Percentiles rank a stretch among this genome's conserved stretches.
phyloP scores from a whole-genome alignment of 2,329 filamentous ascomycete genomes.

The Cryphonectria carpinicola region DNA sequence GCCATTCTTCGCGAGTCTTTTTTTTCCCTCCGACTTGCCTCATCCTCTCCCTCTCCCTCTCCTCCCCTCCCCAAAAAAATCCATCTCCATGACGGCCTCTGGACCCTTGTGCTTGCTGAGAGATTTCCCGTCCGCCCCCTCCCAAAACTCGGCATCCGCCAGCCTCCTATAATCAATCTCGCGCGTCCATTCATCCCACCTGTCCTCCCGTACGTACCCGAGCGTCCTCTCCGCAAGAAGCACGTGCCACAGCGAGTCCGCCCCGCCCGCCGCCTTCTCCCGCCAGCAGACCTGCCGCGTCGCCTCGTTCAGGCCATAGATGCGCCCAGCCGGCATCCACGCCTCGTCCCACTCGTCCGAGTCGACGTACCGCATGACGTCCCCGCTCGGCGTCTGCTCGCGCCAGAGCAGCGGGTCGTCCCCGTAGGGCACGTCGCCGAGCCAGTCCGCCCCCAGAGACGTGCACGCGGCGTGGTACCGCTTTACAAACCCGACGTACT shows the following conservation, averaged over 20 bases:
- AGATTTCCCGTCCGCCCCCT: not conserved
- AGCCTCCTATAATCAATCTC: not conserved
- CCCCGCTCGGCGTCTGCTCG: not conserved
- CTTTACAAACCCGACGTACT: not conserved
- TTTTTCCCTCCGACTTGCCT: not conserved
- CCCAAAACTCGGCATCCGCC: not conserved
- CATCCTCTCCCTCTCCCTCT: not conserved
- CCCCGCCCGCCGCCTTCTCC: not conserved
- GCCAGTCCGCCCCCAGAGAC: slow-evolving; percentile 4
- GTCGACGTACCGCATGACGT: slow-evolving; percentile 1
- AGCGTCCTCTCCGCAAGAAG: not conserved
- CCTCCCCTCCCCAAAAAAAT: not conserved
- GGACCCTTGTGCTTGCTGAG: not conserved
- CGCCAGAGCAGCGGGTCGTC: slow-evolving; percentile 2
- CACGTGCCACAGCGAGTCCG: not conserved
- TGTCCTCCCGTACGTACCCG: no score
- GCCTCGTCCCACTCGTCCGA: not conserved
- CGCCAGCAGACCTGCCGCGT: not conserved
- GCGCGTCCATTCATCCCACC: not conserved
- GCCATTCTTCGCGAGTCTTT: not conserved
- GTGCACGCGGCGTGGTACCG: slow-evolving; percentile 5
- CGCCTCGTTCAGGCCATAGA: slow-evolving; percentile 5
- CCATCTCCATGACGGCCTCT: not conserved
- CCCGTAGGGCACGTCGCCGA: not conserved
- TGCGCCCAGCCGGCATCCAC: not conserved